Percentiles rank a stretch among this genome's conserved stretches.
Evolutionary conservation across 2,329 filamentous ascomycete species (phyloP).

Genomic region (Colletotrichum higginsianum): DNA sequence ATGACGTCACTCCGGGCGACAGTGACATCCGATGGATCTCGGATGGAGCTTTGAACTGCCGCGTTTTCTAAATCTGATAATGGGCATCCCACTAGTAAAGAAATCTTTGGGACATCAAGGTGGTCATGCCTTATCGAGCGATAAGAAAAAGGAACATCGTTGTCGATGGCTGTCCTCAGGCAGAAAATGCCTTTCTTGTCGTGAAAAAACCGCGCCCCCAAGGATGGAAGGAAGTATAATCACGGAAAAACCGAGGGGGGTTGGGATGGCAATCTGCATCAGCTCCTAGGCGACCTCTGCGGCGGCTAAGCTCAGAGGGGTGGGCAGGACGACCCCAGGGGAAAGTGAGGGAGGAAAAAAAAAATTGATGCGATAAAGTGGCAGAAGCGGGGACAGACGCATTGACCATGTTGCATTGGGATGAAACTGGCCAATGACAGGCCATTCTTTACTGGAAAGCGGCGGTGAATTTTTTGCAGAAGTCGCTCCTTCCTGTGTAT

Average conservation of each 20-base stretch:
- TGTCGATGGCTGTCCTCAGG: constrained; percentile 3
- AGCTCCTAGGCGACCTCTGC: constrained; percentile 10
- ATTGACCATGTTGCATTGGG: constrained; percentile 17
- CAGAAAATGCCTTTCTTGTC: background rate
- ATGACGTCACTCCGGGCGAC: constrained; percentile 13
- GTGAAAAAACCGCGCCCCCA: background rate
- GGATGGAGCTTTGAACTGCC: background rate
- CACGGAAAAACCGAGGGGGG: constrained; percentile 38
- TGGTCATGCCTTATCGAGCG: background rate
- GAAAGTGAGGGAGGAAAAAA: constrained; percentile 4
- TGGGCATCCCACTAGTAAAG: too few relatives aligned
- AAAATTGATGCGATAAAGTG: constrained; percentile 38
- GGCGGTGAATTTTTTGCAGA: constrained; percentile 53
- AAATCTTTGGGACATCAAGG: background rate
- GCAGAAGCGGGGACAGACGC: constrained; percentile 12
- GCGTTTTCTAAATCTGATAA: background rate
- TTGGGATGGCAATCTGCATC: constrained; percentile 24
- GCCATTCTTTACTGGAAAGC: constrained; percentile 27
- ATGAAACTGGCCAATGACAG: background rate
- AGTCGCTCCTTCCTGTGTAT: constrained; percentile 55
- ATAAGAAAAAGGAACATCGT: background rate
- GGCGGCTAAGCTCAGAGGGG: constrained; percentile 17
- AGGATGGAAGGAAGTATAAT: background rate
- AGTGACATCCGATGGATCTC: background rate
- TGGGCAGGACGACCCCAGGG: background rate